Conservation (phyloP, 208 protist genomes). For the Trypanosoma mega region DNA sequence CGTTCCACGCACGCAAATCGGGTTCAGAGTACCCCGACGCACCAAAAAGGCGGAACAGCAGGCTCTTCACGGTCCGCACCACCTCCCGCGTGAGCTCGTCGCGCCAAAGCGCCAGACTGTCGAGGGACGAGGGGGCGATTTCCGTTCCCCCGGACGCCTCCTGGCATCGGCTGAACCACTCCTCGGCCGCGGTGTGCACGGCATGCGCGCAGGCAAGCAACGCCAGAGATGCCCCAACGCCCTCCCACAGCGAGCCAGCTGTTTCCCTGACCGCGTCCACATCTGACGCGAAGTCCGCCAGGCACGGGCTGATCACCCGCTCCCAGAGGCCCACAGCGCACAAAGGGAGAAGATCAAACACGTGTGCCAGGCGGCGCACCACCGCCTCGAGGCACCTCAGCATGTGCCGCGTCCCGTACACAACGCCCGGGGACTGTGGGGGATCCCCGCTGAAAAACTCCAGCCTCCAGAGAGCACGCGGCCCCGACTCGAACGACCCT, state of each 20-base stretch:
- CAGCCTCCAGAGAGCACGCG: slow-evolving; percentile 47
- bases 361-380: slow-evolving; percentile 36
- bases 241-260: neutral
- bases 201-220: slow-evolving; percentile 16
- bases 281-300: slow-evolving; percentile 1
- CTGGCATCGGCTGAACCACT: slow-evolving; percentile 20
- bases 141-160: slow-evolving; percentile 1
- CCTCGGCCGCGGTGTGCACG: slow-evolving; percentile 20
- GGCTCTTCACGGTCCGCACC: neutral
- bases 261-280: neutral
- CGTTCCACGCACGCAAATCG: slow-evolving; percentile 15
- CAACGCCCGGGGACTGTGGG: neutral
- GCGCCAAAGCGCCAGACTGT: slow-evolving; percentile 11
- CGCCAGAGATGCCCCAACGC: slow-evolving; percentile 4
- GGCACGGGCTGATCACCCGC: slow-evolving; percentile 7
- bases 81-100: slow-evolving; percentile 15
- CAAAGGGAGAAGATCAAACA: slow-evolving; percentile 30
- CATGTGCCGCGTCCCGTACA: slow-evolving; percentile 34
- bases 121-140: neutral
- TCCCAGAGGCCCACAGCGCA: slow-evolving; percentile 15
- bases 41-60: slow-evolving; percentile 16
- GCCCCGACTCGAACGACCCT: slow-evolving; percentile 32
- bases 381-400: slow-evolving; percentile 57
- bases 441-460: slow-evolving; percentile 32
- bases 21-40: neutral